phyloP scores from a whole-genome alignment of 2,329 filamentous ascomycete species.

The Elsinoe batatas region DNA sequence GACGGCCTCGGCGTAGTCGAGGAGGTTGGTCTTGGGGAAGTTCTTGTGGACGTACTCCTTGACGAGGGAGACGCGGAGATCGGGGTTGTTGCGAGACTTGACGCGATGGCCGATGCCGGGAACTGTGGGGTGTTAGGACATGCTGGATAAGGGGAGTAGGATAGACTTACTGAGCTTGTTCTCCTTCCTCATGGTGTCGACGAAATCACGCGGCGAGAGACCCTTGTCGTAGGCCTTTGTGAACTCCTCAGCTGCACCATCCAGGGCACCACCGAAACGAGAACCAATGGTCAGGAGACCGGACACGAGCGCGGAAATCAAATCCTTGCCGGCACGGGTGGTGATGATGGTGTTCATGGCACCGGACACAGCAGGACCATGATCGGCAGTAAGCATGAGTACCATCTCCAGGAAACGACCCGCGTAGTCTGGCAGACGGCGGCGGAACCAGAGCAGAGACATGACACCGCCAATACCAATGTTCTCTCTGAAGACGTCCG shows the following conservation, averaged over 20 bases:
- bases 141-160: background rate
- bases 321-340: conserved; percentile 95
- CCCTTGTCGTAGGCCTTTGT: conserved; percentile 97
- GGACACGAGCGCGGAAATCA: conserved; percentile 89
- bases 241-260: conserved; percentile 97
- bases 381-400: conserved; percentile 98
- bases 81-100: conserved; percentile 99
- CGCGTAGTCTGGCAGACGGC: conserved; percentile 87
- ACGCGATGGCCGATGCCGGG: conserved; percentile 98
- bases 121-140: conserved; percentile 41
- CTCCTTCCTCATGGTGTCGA: conserved; percentile 97
- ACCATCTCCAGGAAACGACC: conserved; percentile 99
- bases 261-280: conserved; percentile 94
- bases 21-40: conserved; percentile 95
- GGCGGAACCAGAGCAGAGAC: conserved; percentile 99
- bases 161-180: conserved; percentile 80
- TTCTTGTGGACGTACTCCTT: conserved; percentile 98
- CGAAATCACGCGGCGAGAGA: conserved; percentile 95
- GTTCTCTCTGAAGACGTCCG: conserved; percentile 98
- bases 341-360: conserved; percentile 99
- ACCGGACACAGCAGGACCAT: conserved; percentile 97
- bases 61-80: conserved; percentile 97
- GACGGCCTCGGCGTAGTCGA: conserved; percentile 96
- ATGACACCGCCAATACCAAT: conserved; percentile 99
- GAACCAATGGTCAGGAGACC: conserved; percentile 98